phyloP scores from a whole-genome alignment of 2,329 filamentous ascomycete genomes.

The Chaetomiaceae sp. region DNA sequence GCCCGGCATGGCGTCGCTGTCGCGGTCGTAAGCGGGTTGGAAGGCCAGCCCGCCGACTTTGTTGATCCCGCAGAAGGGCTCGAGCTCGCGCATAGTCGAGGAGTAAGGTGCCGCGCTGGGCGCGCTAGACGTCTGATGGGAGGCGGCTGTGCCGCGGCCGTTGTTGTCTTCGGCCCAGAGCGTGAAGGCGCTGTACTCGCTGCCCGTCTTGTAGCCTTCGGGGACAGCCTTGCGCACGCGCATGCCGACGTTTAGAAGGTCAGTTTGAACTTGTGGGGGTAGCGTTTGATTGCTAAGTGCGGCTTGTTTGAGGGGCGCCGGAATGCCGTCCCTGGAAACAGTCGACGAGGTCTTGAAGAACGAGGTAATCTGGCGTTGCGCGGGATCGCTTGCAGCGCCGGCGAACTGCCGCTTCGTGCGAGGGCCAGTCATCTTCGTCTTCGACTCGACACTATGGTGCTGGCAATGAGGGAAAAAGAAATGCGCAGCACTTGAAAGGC shows the following conservation, averaged over 20 bases:
- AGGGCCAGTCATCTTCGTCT: constrained; percentile 43
- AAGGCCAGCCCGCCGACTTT: constrained; percentile 63
- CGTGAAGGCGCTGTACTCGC: constrained; percentile 43
- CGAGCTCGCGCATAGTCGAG: constrained; percentile 51
- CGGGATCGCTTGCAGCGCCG: constrained; percentile 50
- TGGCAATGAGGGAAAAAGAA: background rate
- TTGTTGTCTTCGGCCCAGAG: constrained; percentile 40
- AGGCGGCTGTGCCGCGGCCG: constrained; percentile 15
- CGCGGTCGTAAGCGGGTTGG: constrained; percentile 39
- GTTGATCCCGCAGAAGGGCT: constrained; percentile 76
- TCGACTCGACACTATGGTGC: background rate
- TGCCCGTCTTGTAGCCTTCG: constrained; percentile 83
- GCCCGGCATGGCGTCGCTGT: constrained; percentile 28
- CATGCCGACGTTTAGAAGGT: constrained; percentile 90
- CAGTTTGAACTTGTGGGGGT: constrained; percentile 64
- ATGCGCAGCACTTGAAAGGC: background rate
- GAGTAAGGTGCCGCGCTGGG: background rate
- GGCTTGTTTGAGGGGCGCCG: constrained; percentile 27
- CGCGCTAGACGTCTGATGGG: constrained; percentile 12
- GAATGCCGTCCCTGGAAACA: constrained; percentile 30
- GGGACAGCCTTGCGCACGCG: constrained; percentile 86
- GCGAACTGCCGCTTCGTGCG: constrained; percentile 57
- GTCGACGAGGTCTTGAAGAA: constrained; percentile 42
- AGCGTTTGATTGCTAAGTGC: constrained; percentile 39
- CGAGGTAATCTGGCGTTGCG: constrained; percentile 58